Conservation (phyloP, 2,329 filamentous ascomycete genomes). For the Rutstroemia sp. region DNA sequence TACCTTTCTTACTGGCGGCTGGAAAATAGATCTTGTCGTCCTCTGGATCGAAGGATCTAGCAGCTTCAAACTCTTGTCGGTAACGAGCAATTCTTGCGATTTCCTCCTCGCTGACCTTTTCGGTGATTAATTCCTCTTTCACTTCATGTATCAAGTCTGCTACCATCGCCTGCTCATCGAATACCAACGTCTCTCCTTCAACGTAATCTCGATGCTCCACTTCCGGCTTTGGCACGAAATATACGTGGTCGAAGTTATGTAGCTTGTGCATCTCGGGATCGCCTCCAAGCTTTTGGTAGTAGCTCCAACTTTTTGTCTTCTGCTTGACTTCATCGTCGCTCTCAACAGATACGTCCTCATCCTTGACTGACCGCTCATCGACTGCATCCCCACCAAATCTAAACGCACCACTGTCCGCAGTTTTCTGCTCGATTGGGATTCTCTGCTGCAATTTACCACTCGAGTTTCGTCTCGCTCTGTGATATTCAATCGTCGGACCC, state of each 20-base stretch:
- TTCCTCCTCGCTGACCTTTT: neutral
- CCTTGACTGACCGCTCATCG: neutral
- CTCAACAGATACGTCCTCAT: neutral
- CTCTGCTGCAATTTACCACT: neutral
- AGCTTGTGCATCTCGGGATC: constrained; percentile 4
- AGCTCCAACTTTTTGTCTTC: neutral
- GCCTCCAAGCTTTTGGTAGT: constrained; percentile 5
- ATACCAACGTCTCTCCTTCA: neutral
- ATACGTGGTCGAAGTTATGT: constrained; percentile 6
- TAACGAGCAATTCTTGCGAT: neutral
- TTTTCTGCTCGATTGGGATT: neutral
- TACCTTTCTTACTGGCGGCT: neutral
- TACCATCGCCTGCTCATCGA: neutral
- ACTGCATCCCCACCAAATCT: neutral
- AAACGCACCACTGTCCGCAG: neutral
- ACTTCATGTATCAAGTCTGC: neutral
- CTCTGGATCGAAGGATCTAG: neutral
- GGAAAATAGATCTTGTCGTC: neutral
- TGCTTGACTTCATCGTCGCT: neutral
- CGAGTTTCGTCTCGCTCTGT: neutral
- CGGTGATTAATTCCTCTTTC: neutral
- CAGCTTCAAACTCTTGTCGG: neutral
- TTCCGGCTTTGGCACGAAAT: constrained; percentile 1
- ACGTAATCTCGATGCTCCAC: constrained; percentile 3
- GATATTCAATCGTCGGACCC: neutral